A percentile compares a stretch with the other conserved stretches of the same genome.
These are phyloP conservation scores for Prototheca cutis DNA, from an alignment of 163 green algal genomes.

Conservation along the genomic window DNA sequence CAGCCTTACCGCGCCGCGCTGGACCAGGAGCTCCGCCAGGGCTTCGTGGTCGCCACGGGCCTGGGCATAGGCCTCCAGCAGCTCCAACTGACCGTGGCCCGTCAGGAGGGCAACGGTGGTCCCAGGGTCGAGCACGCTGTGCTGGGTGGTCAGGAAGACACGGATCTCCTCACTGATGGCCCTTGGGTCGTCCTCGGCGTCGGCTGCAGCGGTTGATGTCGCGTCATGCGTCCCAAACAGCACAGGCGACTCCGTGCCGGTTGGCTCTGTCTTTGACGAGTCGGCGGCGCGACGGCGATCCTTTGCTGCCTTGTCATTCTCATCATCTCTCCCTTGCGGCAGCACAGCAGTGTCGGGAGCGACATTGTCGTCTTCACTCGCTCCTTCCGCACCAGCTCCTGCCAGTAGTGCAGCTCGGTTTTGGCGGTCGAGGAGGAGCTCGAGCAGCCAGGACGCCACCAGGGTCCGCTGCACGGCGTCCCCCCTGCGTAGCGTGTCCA, in stretches of 20 bases:
- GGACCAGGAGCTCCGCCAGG: slow-evolving; percentile 73
- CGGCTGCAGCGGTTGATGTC: too few species aligned
- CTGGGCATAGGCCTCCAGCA: slow-evolving; percentile 64
- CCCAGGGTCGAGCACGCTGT: slow-evolving; percentile 57
- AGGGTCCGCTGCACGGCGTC: slow-evolving; percentile 79
- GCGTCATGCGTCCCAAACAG: too few species aligned
- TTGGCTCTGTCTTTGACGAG: too few species aligned
- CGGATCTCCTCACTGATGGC: slow-evolving; percentile 18
- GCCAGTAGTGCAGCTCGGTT: slow-evolving; percentile 53
- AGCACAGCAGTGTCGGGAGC: too few species aligned
- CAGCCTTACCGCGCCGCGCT: slow-evolving; percentile 24
- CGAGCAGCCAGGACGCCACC: slow-evolving; percentile 82
- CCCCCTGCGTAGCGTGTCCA: slow-evolving; percentile 48
- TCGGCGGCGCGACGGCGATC: too few species aligned
- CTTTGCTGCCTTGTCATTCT: too few species aligned
- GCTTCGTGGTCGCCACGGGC: slow-evolving; percentile 66
- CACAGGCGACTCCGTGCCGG: too few species aligned
- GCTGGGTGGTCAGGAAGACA: slow-evolving; percentile 45
- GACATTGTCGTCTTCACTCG: too few species aligned
- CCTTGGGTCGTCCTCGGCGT: too few species aligned
- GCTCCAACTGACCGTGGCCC: slow-evolving; percentile 66
- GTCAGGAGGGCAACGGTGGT: slow-evolving; percentile 69
- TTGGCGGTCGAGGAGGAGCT: slow-evolving; percentile 83
- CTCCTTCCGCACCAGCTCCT: neutral
- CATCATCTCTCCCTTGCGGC: too few species aligned